phyloP scores from a whole-genome alignment of 345 rosid genomes.

The Brassica nigra region DNA sequence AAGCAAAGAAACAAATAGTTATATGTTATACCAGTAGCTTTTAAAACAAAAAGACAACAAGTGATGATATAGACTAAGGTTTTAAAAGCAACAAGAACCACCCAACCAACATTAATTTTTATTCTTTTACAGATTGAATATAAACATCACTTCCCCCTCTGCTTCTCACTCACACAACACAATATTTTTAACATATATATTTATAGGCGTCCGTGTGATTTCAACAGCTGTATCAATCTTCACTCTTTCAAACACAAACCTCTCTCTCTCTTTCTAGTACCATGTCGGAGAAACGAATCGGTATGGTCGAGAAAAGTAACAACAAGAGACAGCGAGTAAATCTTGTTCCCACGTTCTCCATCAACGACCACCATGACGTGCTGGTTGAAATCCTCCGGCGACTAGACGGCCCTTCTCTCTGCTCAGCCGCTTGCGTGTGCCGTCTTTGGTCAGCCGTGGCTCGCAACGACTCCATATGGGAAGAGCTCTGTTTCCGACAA shows the following conservation, averaged over 20 bases:
- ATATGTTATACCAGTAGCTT: constrained; percentile 30
- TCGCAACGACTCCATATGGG: constrained; percentile 83
- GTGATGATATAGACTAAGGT: constrained; percentile 31
- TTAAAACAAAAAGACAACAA: constrained; percentile 37
- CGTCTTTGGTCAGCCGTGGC: constrained; percentile 80
- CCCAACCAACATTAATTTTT: constrained; percentile 38
- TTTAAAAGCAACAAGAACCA: constrained; percentile 35
- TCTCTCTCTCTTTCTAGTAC: constrained; percentile 8
- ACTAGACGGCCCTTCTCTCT: constrained; percentile 83
- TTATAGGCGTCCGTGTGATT: constrained; percentile 32
- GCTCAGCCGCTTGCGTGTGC: constrained; percentile 87
- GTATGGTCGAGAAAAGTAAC: constrained; percentile 28
- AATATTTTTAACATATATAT: constrained; percentile 9
- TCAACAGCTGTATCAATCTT: constrained; percentile 39
- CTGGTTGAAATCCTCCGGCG: constrained; percentile 72
- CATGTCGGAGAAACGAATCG: constrained; percentile 39
- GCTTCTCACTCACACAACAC: constrained; percentile 32
- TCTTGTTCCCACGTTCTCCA: constrained; percentile 37
- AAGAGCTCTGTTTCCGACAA: constrained; percentile 85
- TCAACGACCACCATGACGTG: constrained; percentile 87
- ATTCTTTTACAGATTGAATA: constrained; percentile 27
- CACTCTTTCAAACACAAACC: constrained; percentile 18
- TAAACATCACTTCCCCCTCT: constrained; percentile 26
- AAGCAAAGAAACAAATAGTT: constrained; percentile 39
- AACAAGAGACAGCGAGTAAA: constrained; percentile 41